Evolutionary conservation across 2,329 filamentous ascomycete genomes (phyloP), one percentile per base, ranked within the genome.

Genomic region (Dendrostoma leiphaemia): DNA sequence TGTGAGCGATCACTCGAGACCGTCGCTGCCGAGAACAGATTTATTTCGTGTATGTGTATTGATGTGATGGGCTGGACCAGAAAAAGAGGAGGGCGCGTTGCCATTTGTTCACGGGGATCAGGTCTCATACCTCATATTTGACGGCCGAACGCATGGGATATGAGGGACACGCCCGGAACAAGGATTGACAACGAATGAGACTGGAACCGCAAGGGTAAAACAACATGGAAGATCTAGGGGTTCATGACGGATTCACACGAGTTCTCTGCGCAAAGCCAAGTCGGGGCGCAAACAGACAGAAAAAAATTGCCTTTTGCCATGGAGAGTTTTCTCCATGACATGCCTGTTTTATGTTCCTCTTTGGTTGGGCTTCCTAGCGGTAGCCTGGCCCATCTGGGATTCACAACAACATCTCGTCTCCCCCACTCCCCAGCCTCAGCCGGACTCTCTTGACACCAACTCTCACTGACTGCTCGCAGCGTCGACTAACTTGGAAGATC

Each of bases 1-100:
- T 88, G 51, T 87, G 63, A 69, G 44, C 34, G 13, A 37, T 37
- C 13, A 5, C 13, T 37, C 34, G 13, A 37, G 6, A 15, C 15
- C 5, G 17, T 37, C 13, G 7, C 34, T 15, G n/a, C n/a, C n/a
- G n/a, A n/a, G n/a, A n/a, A n/a, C n/a, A n/a, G n/a, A n/a, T n/a
- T n/a, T n/a, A n/a, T 41, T 41, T 26, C 6, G 13, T n/a, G 5
- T 26, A 26, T 21, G 13, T 41, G 24, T 26, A 41, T 41, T 41
- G 38, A 26, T 41, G n/a, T 26, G 6, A 8, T 26, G 38, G 38
- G 8, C 6, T 13, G 12, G n/a, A 41, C 12, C 21, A n/a, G 9
- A 9, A 8, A 26, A 41, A 41, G 38, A 41, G 38, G 38, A 23
- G 38, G 38, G 5, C n/a, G 13, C 19, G 23, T n/a, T n/a, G n/a